These are phyloP conservation scores for Neurospora tetrasperma DNA, from an alignment of 495 filamentous ascomycete species.

Conservation along the genomic window DNA sequence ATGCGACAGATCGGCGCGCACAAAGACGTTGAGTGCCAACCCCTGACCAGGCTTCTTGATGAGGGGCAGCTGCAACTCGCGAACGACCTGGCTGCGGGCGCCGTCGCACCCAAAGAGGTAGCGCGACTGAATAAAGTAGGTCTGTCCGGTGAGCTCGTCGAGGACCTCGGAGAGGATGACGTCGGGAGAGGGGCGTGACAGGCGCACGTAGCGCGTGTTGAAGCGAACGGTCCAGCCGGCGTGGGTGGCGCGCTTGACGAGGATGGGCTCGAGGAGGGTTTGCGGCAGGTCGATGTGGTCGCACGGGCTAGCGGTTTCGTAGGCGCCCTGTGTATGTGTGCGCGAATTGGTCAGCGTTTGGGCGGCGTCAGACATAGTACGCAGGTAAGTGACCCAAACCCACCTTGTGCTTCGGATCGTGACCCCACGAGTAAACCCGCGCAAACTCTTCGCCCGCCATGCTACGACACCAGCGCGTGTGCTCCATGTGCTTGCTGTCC, in stretches of 20 bases:
- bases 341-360: conserved; percentile 2
- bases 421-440: conserved; percentile 42
- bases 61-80: conserved; percentile 38
- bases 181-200: conserved; percentile 18
- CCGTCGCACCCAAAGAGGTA: conserved; percentile 53
- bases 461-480: conserved; percentile 44
- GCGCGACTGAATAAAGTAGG: conserved; percentile 38
- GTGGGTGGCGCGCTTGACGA: conserved; percentile 33
- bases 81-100: conserved; percentile 40
- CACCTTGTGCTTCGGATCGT: conserved; percentile 37
- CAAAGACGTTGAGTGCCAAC: conserved; percentile 42
- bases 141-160: conserved; percentile 31
- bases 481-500: conserved; percentile 31
- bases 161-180: conserved; percentile 28
- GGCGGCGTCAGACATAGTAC: too few species aligned
- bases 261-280: conserved; percentile 41
- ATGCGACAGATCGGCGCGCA: conserved; percentile 43
- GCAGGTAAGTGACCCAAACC: conserved; percentile 8
- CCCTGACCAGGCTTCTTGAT: conserved; percentile 43
- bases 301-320: conserved; percentile 40
- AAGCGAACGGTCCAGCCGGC: conserved; percentile 36
- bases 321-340: conserved; percentile 34
- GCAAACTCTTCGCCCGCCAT: conserved; percentile 48
- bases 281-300: conserved; percentile 40
- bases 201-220: conserved; percentile 29